These are phyloP conservation scores for Zygosaccharomyces sapae DNA, from an alignment of 1,139 yeast species.

Conservation along the genomic window DNA sequence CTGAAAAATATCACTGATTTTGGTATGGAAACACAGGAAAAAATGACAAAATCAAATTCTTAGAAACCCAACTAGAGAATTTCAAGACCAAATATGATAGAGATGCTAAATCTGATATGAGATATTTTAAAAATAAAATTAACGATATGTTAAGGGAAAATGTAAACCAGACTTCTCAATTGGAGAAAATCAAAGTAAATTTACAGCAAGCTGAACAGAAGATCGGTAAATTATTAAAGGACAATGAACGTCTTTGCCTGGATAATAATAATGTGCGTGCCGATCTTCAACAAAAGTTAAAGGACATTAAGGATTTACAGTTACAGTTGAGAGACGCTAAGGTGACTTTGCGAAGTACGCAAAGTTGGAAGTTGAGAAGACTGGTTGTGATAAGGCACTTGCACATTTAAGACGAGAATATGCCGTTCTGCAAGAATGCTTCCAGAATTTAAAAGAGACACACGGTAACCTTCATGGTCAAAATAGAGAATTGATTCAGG, in stretches of 20 bases:
- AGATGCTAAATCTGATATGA: conserved; percentile 2
- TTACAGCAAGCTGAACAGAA: not conserved
- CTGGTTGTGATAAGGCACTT: not conserved
- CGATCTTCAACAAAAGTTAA: not conserved
- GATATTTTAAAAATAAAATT: conserved; percentile 2
- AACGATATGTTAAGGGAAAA: conserved; percentile 3
- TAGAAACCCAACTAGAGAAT: not conserved
- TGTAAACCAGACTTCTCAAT: not conserved
- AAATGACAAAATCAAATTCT: conserved; percentile 1
- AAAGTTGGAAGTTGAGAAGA: not conserved
- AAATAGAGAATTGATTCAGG: not conserved
- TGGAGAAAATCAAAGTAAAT: conserved; percentile 1
- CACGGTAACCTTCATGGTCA: not conserved
- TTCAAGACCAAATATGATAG: conserved; percentile 2
- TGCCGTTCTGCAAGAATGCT: not conserved
- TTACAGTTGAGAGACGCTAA: not conserved
- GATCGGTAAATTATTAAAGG: not conserved
- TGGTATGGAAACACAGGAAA: not conserved
- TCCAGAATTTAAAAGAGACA: not conserved
- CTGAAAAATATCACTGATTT: not conserved
- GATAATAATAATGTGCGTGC: not conserved
- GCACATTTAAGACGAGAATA: not conserved
- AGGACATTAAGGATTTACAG: conserved; percentile 1
- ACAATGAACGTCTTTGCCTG: not conserved
- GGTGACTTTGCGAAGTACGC: not conserved